Base-by-base conservation (phyloP, 352 stramenopile species). In the Phytophthora capsici region DNA sequence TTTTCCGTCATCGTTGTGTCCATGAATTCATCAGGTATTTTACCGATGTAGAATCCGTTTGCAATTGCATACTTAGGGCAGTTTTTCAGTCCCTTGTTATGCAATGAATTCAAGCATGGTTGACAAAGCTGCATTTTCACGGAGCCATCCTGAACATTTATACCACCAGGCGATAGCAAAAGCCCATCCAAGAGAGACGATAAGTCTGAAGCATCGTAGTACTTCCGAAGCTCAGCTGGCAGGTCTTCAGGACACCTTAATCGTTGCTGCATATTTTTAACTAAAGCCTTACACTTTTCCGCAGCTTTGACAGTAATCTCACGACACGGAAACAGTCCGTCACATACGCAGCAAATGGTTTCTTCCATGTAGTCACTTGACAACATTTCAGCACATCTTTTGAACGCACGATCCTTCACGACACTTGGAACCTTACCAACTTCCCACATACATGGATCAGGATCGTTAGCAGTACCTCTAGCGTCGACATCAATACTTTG, bases 1-100 rank as follows among this genome's bases (percentile, higher is more conserved):
- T 61, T 52, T n/a, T 61, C 28, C 2, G 28, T 46, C 6, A 51
- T 23, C 13, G 41, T 61, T 25, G 17, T 41, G 13, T 61, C 53
- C 13, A 36, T 6, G n/a, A 32, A 32, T 3, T 22, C 10, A 4
- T 36, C 17, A 5, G 26, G 26, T 14, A 53, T 12, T 25, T n/a
- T n/a, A 6, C 41, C 53, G n/a, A 61, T 61, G 5, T 37, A 61
- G 6, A 61, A n/a, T n/a, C 53, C 41, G 46, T 61, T 61, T 4
- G 40, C 26, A 3, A 52, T 61, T 14, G 40, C n/a, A 52, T 52
- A 52, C 14, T 53, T 23, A 2, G 53, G 41, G 12, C 14, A 20
- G 7, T 44, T 17, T 4, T 3, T 20, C n/a, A 17, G 37, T 16
- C n/a, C 3, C 9, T 44, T 44, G 14, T 44, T 20, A 20, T 9